Evolutionary conservation across 768 basidiomycete species (phyloP).

Genomic region (Butyriboletus loyo): DNA sequence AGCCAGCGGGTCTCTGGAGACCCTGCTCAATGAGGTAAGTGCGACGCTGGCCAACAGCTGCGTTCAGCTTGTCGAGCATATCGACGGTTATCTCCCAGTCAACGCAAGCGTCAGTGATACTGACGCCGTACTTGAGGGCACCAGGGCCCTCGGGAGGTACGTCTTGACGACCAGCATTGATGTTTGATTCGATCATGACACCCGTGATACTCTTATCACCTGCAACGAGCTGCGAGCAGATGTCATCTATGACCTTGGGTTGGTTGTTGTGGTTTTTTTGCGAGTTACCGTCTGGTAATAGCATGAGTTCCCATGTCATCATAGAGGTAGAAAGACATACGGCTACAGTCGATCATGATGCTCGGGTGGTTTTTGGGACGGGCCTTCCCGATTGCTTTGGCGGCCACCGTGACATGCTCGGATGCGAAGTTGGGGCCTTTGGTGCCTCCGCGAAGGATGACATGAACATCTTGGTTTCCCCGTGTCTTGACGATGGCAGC

Average conservation of each 20-base stretch:
- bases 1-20: conserved; percentile 26
- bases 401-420: conserved; percentile 67
- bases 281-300: conserved; percentile 81
- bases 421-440: conserved; percentile 85
- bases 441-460: conserved; percentile 92
- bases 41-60: conserved; percentile 33
- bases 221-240: conserved; percentile 69
- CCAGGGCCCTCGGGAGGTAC: conserved; percentile 71
- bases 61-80: conserved; percentile 73
- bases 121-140: conserved; percentile 73
- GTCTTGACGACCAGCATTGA: conserved; percentile 88
- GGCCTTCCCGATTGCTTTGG: conserved; percentile 62
- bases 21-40: conserved; percentile 23
- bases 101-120: conserved; percentile 91
- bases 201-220: conserved; percentile 78
- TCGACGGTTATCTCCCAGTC: conserved; percentile 75
- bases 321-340: conserved; percentile 39
- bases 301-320: background rate
- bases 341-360: conserved; percentile 87
- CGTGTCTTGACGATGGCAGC: conserved; percentile 94
- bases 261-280: conserved; percentile 94
- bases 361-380: conserved; percentile 51
- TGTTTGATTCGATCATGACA: conserved; percentile 96
- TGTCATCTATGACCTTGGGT: conserved; percentile 69
- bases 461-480: conserved; percentile 85